Evolutionary conservation across 1,284 basidiomycete species (phyloP).

Genomic region (Malassezia caprae): DNA sequence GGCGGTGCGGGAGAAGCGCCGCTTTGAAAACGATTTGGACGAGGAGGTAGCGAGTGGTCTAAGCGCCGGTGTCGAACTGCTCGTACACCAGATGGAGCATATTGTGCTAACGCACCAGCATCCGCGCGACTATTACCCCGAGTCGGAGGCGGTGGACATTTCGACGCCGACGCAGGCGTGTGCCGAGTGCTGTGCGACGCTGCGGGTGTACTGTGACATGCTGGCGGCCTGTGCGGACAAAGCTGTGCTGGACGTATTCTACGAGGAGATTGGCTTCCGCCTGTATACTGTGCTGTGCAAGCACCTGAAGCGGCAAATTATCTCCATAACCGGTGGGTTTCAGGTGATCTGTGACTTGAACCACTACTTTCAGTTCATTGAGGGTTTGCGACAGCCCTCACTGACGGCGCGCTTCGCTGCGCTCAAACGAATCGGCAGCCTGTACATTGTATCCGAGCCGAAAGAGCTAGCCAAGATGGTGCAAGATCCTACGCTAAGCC

Average conservation of each 20-base stretch:
- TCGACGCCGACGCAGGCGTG: constrained; percentile 72
- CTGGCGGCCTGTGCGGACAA: constrained; percentile 86
- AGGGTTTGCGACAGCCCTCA: constrained; percentile 53
- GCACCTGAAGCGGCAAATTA: constrained; percentile 91
- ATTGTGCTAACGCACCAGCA: constrained; percentile 73
- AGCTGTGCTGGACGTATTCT: constrained; percentile 92
- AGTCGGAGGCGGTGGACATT: constrained; percentile 43
- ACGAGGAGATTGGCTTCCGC: constrained; percentile 88
- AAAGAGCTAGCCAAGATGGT: constrained; percentile 91
- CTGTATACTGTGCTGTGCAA: constrained; percentile 83
- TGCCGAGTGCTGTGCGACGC: constrained; percentile 68
- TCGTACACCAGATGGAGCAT: constrained; percentile 96
- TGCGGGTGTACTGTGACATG: constrained; percentile 79
- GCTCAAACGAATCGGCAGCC: constrained; percentile 89
- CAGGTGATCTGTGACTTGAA: constrained; percentile 93
- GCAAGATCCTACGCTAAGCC: constrained; percentile 77
- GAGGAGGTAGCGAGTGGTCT: constrained; percentile 84
- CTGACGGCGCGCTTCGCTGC: constrained; percentile 80
- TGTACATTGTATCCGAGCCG: constrained; percentile 61
- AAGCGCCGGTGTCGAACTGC: constrained; percentile 84
- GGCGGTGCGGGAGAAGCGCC: constrained; percentile 90
- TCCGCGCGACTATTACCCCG: constrained; percentile 79
- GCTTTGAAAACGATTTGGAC: constrained; percentile 80
- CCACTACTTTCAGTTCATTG: constrained; percentile 76
- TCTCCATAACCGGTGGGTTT: constrained; percentile 83